Evolutionary conservation across 257 asterid genomes (phyloP).

Genomic region (Nicotiana benthamiana): DNA sequence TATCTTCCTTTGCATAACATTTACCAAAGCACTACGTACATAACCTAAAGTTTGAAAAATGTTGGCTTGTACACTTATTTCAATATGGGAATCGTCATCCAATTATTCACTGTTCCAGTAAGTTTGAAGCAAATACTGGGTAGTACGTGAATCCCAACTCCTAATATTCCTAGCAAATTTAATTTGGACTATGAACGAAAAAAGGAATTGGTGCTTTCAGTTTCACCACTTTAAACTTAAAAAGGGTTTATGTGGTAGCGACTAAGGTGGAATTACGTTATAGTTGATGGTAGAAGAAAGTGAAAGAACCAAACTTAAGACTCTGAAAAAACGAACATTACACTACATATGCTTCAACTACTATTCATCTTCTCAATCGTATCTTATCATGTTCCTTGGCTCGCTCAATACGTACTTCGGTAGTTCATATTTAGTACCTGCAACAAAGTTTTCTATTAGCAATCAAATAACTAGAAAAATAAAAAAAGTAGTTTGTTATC

Average conservation of each 20-base stretch:
- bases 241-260: not conserved
- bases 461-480: not conserved
- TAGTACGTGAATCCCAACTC: not conserved
- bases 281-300: not conserved
- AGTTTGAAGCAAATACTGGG: not conserved
- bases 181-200: not conserved
- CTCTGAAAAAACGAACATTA: not conserved
- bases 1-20: not conserved
- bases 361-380: slow-evolving; percentile 16
- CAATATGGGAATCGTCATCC: not conserved
- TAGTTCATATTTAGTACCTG: slow-evolving; percentile 80
- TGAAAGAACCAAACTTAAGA: not conserved
- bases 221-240: not conserved
- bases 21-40: not conserved
- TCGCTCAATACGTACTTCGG: slow-evolving; percentile 78
- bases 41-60: not conserved
- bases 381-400: slow-evolving; percentile 63
- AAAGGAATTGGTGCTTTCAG: not conserved
- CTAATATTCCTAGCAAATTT: not conserved
- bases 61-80: not conserved
- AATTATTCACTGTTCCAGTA: not conserved
- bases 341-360: not conserved
- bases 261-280: not conserved
- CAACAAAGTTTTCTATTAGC: slow-evolving; percentile 5
- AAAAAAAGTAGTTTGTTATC: not conserved